phyloP scores from a whole-genome alignment of 2,329 filamentous ascomycete genomes.

The Truncatella angustata region DNA sequence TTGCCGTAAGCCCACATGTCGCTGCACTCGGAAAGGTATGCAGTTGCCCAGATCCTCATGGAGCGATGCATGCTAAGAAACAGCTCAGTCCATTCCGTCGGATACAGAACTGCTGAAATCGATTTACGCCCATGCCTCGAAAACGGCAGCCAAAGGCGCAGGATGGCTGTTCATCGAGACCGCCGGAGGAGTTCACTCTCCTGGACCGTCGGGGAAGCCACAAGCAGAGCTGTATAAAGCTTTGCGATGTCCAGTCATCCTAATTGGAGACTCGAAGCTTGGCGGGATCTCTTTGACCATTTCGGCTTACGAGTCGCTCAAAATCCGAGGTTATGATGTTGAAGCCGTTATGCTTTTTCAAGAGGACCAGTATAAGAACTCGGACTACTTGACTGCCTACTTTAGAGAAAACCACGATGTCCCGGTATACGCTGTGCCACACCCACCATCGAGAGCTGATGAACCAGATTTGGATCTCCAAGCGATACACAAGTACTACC shows the following conservation, averaged over 20 bases:
- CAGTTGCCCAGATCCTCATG: not conserved
- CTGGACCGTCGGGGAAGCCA: constrained; percentile 70
- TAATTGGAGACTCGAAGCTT: constrained; percentile 72
- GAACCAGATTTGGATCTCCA: constrained; percentile 44
- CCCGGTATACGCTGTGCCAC: constrained; percentile 53
- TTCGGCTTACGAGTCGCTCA: constrained; percentile 74
- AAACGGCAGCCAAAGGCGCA: constrained; percentile 38
- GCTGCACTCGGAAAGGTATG: constrained; percentile 56
- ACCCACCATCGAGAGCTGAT: constrained; percentile 52
- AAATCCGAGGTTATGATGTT: constrained; percentile 76
- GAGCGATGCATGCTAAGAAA: not conserved
- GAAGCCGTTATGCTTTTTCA: constrained; percentile 68
- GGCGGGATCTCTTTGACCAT: constrained; percentile 82
- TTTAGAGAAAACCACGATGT: constrained; percentile 61
- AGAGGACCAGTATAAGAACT: constrained; percentile 65
- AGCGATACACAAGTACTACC: constrained; percentile 65
- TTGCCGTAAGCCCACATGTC: constrained; percentile 75
- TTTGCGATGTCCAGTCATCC: constrained; percentile 68
- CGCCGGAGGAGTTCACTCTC: constrained; percentile 79
- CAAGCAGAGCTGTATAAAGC: constrained; percentile 78
- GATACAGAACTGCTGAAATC: constrained; percentile 48
- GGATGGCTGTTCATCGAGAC: constrained; percentile 76
- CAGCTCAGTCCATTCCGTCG: constrained; percentile 45
- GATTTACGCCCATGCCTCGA: constrained; percentile 43
- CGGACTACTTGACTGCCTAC: constrained; percentile 63